Conservation (phyloP, 805 yeast genomes). For the Komagataella phaffii region DNA sequence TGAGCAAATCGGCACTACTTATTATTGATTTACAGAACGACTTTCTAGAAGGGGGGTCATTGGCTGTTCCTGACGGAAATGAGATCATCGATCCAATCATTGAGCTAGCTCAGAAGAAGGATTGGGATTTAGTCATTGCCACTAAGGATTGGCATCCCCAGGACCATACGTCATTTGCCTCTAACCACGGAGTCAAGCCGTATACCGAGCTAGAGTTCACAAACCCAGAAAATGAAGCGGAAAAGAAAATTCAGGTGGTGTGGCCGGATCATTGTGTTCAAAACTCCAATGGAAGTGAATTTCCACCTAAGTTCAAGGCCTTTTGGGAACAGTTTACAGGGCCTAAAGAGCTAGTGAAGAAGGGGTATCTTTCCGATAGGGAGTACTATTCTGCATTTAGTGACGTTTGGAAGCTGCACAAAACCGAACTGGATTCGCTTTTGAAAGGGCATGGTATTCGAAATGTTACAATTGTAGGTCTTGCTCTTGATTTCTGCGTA, state of each 20-base stretch:
- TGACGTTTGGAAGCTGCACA: slow-evolving; percentile 63
- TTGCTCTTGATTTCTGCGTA: slow-evolving; percentile 85
- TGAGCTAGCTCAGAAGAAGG: slow-evolving; percentile 24
- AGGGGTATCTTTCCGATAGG: slow-evolving; percentile 59
- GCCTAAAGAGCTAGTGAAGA: slow-evolving; percentile 36
- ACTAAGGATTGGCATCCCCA: slow-evolving; percentile 86
- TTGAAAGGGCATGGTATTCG: slow-evolving; percentile 34
- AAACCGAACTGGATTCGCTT: slow-evolving; percentile 47
- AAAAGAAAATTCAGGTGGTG: slow-evolving; percentile 25
- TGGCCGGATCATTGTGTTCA: slow-evolving; percentile 95
- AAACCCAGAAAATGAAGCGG: slow-evolving; percentile 29
- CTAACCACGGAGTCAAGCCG: slow-evolving; percentile 39
- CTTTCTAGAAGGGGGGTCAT: slow-evolving; percentile 65
- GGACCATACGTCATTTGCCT: slow-evolving; percentile 74
- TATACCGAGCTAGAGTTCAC: slow-evolving; percentile 33
- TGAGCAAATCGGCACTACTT: slow-evolving; percentile 38
- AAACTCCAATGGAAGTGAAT: slow-evolving; percentile 48
- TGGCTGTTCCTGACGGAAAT: slow-evolving; percentile 61
- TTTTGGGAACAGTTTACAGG: slow-evolving; percentile 17
- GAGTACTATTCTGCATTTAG: slow-evolving; percentile 84
- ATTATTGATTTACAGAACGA: slow-evolving; percentile 81
- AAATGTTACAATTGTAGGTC: slow-evolving; percentile 62
- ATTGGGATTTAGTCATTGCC: slow-evolving; percentile 56
- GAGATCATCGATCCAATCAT: slow-evolving; percentile 38
- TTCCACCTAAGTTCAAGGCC: slow-evolving; percentile 36